Percentiles rank a stretch among this genome's conserved stretches.
Conservation (phyloP, 371 early-diverging fungal genomes). For the Circinella umbellata region DNA sequence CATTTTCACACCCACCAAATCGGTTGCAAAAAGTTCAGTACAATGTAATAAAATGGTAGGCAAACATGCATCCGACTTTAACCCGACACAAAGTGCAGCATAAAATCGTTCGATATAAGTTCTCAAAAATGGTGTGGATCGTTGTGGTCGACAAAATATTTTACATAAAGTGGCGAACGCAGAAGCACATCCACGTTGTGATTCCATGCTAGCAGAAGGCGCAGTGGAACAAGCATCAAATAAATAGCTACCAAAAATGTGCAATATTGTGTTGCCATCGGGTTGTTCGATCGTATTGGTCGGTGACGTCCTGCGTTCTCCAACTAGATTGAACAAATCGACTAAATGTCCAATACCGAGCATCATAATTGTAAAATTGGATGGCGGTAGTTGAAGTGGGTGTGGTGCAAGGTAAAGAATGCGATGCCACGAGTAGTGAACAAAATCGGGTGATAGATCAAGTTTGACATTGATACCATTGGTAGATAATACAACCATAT, state of each 20-base stretch:
- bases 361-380: slow-evolving; percentile 72
- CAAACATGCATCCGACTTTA: slow-evolving; percentile 64
- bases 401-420: slow-evolving; percentile 70
- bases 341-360: slow-evolving; percentile 69
- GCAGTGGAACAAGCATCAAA: slow-evolving; percentile 67
- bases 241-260: slow-evolving; percentile 81
- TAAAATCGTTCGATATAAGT: slow-evolving; percentile 79
- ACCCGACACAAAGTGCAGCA: slow-evolving; percentile 61
- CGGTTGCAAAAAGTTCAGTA: slow-evolving; percentile 66
- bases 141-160: slow-evolving; percentile 74
- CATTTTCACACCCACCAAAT: slow-evolving; percentile 73
- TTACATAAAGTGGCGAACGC: slow-evolving; percentile 75
- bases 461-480: slow-evolving; percentile 65
- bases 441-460: slow-evolving; percentile 67
- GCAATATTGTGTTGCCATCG: slow-evolving; percentile 79
- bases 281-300: slow-evolving; percentile 37
- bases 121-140: slow-evolving; percentile 54
- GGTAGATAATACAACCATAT: slow-evolving; percentile 54
- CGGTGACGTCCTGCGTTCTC: slow-evolving; percentile 14
- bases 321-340: slow-evolving; percentile 60
- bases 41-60: slow-evolving; percentile 71
- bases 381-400: slow-evolving; percentile 61
- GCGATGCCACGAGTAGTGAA: slow-evolving; percentile 76
- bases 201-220: slow-evolving; percentile 29
- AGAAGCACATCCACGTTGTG: slow-evolving; percentile 68